phyloP scores from a whole-genome alignment of 208 protist genomes.

The Naegleria fowleri region DNA sequence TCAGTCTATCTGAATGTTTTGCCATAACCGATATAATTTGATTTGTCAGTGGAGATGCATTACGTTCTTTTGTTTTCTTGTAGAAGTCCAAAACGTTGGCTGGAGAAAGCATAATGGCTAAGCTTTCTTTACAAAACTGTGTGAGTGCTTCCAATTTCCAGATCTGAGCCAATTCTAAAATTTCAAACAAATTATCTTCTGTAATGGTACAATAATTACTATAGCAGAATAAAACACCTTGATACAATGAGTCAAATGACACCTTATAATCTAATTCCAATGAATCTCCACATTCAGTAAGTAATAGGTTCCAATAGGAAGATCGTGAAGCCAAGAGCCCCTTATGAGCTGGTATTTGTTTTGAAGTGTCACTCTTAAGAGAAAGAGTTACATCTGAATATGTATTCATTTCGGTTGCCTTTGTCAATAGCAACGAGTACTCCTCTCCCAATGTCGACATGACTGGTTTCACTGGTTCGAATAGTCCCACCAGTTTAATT shows the following conservation, averaged over 20 bases:
- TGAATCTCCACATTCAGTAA: neutral
- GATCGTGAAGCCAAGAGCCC: neutral
- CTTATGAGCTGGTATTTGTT: neutral
- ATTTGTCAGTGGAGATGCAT: neutral
- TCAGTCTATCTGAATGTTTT: neutral
- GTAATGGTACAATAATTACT: neutral
- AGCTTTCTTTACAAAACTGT: neutral
- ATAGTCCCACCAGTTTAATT: neutral
- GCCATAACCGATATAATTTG: neutral
- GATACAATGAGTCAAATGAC: neutral
- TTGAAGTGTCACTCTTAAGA: neutral
- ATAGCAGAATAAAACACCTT: neutral
- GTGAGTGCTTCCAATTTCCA: neutral
- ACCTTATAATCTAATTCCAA: neutral
- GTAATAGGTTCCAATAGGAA: neutral
- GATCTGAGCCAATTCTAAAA: neutral
- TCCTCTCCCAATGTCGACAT: neutral
- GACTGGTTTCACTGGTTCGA: neutral
- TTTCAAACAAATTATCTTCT: neutral
- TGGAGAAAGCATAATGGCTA: neutral
- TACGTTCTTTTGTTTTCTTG: neutral
- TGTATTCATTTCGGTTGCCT: neutral
- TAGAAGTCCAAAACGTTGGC: neutral
- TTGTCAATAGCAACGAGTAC: neutral
- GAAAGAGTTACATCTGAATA: neutral